phyloP scores from a whole-genome alignment of 176 grass and related monocot species.

The Avena sativa region DNA sequence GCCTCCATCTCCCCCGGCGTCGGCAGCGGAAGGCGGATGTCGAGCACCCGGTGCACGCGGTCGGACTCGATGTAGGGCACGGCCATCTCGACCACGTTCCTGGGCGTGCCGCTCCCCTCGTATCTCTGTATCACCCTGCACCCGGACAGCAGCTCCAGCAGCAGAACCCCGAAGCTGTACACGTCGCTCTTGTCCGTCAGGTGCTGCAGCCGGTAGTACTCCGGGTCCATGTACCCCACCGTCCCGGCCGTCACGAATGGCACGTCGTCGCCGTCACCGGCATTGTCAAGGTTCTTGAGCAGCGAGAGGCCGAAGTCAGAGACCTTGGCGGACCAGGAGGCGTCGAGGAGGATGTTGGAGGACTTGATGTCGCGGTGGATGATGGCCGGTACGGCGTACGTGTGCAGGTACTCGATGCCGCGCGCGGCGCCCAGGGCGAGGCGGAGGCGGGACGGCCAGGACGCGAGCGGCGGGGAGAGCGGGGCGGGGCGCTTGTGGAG shows the following conservation, averaged over 20 bases:
- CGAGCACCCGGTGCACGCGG: constrained; percentile 77
- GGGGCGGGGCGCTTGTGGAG: constrained; percentile 53
- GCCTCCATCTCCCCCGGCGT: constrained; percentile 89
- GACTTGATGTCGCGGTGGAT: constrained; percentile 72
- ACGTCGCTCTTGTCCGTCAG: constrained; percentile 94
- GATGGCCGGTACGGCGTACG: constrained; percentile 92
- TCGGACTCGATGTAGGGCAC: constrained; percentile 74
- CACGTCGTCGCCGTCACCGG: background rate
- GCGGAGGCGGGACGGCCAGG: constrained; percentile 64
- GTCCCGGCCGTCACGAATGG: constrained; percentile 67
- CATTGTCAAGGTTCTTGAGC: constrained; percentile 45
- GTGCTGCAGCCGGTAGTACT: constrained; percentile 90
- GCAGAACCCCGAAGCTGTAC: constrained; percentile 91
- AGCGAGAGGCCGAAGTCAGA: constrained; percentile 90
- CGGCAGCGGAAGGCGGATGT: constrained; percentile 72
- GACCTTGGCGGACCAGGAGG: constrained; percentile 73
- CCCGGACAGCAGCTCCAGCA: constrained; percentile 81
- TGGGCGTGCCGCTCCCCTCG: constrained; percentile 76
- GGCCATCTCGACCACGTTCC: constrained; percentile 76
- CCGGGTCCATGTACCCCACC: constrained; percentile 98
- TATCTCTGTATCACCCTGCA: constrained; percentile 70
- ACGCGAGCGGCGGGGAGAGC: constrained; percentile 56
- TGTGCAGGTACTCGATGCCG: constrained; percentile 94
- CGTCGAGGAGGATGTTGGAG: constrained; percentile 84
- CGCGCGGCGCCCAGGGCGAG: constrained; percentile 88